Evolutionary conservation across 495 filamentous ascomycete species (phyloP), one percentile per base, ranked within the genome.

Genomic region (Hypoxylon intermedium): DNA sequence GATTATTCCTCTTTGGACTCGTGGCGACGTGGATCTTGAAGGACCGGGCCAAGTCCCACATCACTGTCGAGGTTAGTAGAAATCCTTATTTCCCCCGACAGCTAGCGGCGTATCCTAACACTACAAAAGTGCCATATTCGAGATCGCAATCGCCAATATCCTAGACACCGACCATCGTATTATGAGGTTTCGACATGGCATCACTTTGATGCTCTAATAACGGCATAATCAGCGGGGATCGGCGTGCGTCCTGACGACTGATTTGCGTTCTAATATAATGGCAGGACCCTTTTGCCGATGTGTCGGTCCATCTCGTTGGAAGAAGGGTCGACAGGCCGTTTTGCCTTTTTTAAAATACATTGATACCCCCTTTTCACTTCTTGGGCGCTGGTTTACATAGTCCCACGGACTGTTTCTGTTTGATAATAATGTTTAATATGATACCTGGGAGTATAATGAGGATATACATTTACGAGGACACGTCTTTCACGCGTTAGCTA

Each of bases 11-110:
- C 19, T 18, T 63, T 30, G 63, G 63, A 31, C 63, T 67, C 9
- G n/a, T 53, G 15, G 37, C 28, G 20, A 67, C 63, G n/a, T 66
- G 63, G 63, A 42, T 42, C 18, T 21, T 66, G 5, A 67, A 54
- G 23, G 53, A 58, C 30, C 43, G 47, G 9, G 19, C 23, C 6
- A 45, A 4, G 31, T n/a, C 53, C 5, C 31, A 31, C 36, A 12
- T 12, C 12, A 19, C 20, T 5, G 26, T 46, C 12, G 48, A 49
- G 42, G 58, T 58, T 26, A 41, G 58, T 54, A 18, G 50, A 50
- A 26, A 16, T 2, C 15, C 36, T 19, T 21, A 31, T 18, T 30
- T 16, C 24, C 11, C 21, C 24, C 11, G 37, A 21, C 12, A 13
- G 21, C n/a, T n/a, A 11, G 6, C 11, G 13, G 33, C 5, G 5